Base-by-base conservation (phyloP, 768 basidiomycete species). In the Suillus placidus region DNA sequence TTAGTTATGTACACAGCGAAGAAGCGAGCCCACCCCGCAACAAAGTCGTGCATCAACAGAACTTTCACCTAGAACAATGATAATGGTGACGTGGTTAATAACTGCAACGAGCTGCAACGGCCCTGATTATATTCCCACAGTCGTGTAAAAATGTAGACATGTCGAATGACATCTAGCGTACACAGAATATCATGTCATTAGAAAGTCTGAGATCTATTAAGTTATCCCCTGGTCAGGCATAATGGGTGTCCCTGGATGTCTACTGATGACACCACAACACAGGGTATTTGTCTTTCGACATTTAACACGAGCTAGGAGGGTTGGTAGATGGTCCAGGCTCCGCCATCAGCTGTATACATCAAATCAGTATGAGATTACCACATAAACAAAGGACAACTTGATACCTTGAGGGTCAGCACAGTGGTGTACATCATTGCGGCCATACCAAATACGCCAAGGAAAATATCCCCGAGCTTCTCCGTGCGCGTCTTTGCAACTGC, bases 361-460 rank as follows among this genome's bases (percentile, higher is more conserved):
- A 42, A 0, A 62, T 72, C 64, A 73, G 68, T 51, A 63, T 40
- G 38, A 45, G 55, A 43, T 47, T 23, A 9, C 60, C 57, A 66
- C 54, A 55, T 37, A 10, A 23, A 65, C 37, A 56, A 40, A 20
- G 32, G n/a, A 32, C 20, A 64, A 60, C 63, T 76, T 14, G 85
- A 60, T 70, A 89, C 92, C 80, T 81, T 79, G 70, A 95, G 70
- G 0, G 94, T 97, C 77, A 95, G 92, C 2, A 80, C 71, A 6
- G 92, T 93, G 13, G 95, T 96, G 77, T 93, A 98, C 20, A 83
- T 76, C 57, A 91, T 88, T 12, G 88, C 93, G 18, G 81, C 62
- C 61, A 87, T 30, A 8, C 95, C 95, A 76, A 97, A 95, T 16
- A 86, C 71, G 68, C 94, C 86, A 71, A 98, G 79, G 34, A 83